Evolutionary conservation across 768 basidiomycete species (phyloP).

Genomic region (Serendipita indica): DNA sequence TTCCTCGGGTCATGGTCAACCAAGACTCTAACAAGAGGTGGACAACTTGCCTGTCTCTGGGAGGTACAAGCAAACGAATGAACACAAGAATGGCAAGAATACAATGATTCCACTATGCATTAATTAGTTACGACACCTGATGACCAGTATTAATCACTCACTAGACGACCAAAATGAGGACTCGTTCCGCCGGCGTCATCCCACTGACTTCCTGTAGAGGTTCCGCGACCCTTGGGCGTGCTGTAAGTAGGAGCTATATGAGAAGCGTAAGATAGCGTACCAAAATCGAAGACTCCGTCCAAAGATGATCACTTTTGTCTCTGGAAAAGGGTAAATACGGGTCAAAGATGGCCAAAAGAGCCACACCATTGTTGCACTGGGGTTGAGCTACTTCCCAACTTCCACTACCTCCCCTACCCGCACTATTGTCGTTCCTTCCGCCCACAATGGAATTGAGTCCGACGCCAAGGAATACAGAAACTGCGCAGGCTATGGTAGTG

Average conservation of each 20-base stretch:
- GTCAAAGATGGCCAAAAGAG: not conserved
- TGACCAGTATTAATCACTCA: not conserved
- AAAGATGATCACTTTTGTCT: constrained; percentile 2
- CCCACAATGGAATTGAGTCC: not conserved
- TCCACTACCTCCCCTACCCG: constrained; percentile 1
- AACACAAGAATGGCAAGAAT: constrained; percentile 6
- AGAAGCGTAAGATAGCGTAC: not conserved
- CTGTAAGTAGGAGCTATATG: not conserved
- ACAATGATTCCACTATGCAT: not conserved
- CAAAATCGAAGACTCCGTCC: constrained; percentile 1
- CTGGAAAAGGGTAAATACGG: not conserved
- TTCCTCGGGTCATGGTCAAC: too few species aligned
- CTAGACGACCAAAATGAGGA: constrained; percentile 4
- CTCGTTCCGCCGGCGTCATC: not conserved
- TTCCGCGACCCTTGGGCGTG: not conserved
- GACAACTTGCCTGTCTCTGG: constrained; percentile 6
- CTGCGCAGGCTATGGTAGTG: not conserved
- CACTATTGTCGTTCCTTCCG: not conserved
- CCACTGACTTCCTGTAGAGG: not conserved
- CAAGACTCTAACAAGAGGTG: too few species aligned
- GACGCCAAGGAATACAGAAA: constrained; percentile 7
- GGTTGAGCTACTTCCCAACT: constrained; percentile 5
- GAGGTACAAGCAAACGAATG: constrained; percentile 2
- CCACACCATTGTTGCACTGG: not conserved
- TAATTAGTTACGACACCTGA: not conserved